phyloP scores from a whole-genome alignment of 208 protist species.

The Naegleria gruberi region DNA sequence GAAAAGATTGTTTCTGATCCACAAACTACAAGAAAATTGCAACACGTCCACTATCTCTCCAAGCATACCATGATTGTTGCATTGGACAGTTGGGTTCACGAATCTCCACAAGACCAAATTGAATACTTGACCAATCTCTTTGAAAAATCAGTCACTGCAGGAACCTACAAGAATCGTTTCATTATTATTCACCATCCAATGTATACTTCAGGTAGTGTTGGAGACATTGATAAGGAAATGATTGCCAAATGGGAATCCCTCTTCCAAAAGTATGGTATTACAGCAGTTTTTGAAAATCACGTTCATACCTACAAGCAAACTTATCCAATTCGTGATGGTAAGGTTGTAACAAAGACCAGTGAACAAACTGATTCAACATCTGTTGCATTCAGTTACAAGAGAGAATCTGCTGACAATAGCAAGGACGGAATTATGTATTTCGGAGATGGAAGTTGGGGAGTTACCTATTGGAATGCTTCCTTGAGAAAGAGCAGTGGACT shows the following conservation, averaged over 20 bases:
- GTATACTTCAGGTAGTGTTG: not conserved
- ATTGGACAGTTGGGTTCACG: not conserved
- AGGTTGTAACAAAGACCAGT: not conserved
- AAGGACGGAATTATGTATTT: not conserved
- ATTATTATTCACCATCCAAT: not conserved
- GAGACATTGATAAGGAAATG: not conserved
- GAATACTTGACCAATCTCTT: not conserved
- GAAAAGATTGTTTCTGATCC: not conserved
- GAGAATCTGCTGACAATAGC: not conserved
- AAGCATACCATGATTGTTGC: not conserved
- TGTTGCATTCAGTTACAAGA: not conserved
- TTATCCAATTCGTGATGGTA: not conserved
- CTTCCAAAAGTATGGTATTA: not conserved
- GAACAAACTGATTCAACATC: not conserved
- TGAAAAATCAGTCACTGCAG: not conserved
- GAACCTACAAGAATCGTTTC: not conserved
- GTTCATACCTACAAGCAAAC: not conserved
- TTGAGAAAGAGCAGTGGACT: not conserved
- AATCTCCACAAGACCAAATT: not conserved
- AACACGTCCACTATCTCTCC: not conserved
- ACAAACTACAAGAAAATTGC: not conserved
- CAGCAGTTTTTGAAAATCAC: not conserved
- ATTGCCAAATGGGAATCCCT: not conserved
- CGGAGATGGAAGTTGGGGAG: not conserved
- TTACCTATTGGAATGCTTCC: not conserved